Base-by-base conservation (phyloP, 2,329 filamentous ascomycete genomes). In the Coniella lustricola region DNA sequence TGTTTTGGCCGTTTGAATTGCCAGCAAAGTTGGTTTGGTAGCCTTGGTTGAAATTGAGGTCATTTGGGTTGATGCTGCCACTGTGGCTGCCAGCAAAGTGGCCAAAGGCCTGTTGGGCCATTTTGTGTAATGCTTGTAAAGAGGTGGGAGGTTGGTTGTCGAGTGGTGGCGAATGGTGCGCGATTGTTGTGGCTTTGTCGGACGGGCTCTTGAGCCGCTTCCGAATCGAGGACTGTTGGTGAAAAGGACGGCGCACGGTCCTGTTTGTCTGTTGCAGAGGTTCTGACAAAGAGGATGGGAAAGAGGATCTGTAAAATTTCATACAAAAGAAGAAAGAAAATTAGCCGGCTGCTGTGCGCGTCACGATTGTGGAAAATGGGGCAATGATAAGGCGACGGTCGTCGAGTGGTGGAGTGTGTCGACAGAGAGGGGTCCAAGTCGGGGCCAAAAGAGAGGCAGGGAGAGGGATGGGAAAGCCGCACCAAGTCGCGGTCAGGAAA, bases 61-160 rank as follows among this genome's bases (percentile, higher is more conserved):
- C 88, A 53, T 87, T 91, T 10, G 91, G 91, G 62, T 96, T 87
- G 61, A 96, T 84, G 60, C 77, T 77, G 44, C 67, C 76, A 16
- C 34, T 38, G 55, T 74, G 75, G 55, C 76, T 75, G 59, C 69
- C 67, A 55, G 73, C 73, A 57, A 79, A 80, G 56, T 77, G 75
- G 60, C 69, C 69, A 64, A 79, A 81, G 58, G 68, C 67, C 67
- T 78, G 75, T 47, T 77, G 75, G 57, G 76, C 72, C 76, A 80
- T 80, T 29, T 29, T 29, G n/a, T 29, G 25, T 5, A 29, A 10
- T 29, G 10, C 10, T 29, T 29, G 25, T 29, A 29, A 29, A 29
- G 25, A 29, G 10, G 25, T 29, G 5, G 25, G 10, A 5, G 52
- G 58, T 58, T 51, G 55, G 16, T 21, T 29, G 44, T n/a, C 32